Evolutionary conservation across 2,329 filamentous ascomycete species (phyloP).

Genomic region (Parastagonospora avenae): DNA sequence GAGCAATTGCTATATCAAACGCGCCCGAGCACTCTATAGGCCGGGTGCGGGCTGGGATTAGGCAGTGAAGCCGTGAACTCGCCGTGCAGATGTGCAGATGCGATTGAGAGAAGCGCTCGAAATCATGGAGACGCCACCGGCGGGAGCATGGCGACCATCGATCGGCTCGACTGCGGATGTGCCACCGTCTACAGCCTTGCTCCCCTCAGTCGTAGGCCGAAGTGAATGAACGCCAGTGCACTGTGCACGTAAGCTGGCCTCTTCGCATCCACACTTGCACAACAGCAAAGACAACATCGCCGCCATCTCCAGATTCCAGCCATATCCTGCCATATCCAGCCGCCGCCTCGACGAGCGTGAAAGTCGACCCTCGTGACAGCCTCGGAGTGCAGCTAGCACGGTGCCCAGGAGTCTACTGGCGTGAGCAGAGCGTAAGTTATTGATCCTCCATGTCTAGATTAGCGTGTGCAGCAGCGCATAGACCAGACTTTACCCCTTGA

Average conservation of each 20-base stretch:
- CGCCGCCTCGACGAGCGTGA: background rate
- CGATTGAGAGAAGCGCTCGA: too few relatives aligned
- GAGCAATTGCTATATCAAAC: slow-evolving; percentile 14
- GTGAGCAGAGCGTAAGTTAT: slow-evolving; percentile 21
- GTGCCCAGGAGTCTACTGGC: background rate
- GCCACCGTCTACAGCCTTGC: slow-evolving; percentile 12
- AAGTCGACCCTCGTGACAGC: background rate
- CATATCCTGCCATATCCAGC: background rate
- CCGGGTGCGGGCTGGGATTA: slow-evolving; percentile 7
- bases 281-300: slow-evolving; percentile 2
- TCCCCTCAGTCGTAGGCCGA: slow-evolving; percentile 2
- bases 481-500: slow-evolving; percentile 4
- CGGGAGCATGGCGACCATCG: slow-evolving; percentile 8
- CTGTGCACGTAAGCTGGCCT: background rate
- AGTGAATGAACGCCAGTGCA: slow-evolving; percentile 1
- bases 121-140: slow-evolving; percentile 5
- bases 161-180: slow-evolving; percentile 24
- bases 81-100: too few relatives aligned
- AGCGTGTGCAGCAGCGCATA: slow-evolving; percentile 11
- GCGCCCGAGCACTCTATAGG: slow-evolving; percentile 17
- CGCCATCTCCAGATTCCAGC: background rate
- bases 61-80: slow-evolving; percentile 17
- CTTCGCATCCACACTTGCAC: background rate
- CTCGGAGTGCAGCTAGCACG: background rate
- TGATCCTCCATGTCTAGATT: slow-evolving; percentile 10